Percentiles rank a stretch among this genome's conserved stretches.
Evolutionary conservation across 2,329 filamentous ascomycete species (phyloP).

Genomic region (Fusarium pseudocircinatum): DNA sequence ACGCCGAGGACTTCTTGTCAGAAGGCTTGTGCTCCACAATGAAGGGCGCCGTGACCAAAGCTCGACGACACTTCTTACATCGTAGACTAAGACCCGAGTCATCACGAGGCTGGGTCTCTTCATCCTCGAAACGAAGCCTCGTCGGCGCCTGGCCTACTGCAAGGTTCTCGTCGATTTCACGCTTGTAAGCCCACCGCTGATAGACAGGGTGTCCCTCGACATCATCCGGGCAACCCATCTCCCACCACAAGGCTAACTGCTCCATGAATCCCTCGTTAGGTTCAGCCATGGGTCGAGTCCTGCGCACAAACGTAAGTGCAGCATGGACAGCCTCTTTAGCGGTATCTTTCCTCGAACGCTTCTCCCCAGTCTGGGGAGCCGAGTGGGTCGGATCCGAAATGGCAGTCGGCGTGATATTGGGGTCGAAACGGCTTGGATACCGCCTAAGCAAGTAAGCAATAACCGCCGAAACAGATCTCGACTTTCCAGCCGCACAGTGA

Average conservation of each 20-base stretch:
- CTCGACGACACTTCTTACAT: conserved; percentile 90
- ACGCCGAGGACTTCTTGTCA: conserved; percentile 24
- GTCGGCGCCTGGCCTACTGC: conserved; percentile 83
- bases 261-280: conserved; percentile 93
- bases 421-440: conserved; percentile 63
- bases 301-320: conserved; percentile 75
- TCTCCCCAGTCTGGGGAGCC: conserved; percentile 11
- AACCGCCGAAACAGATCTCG: conserved; percentile 84
- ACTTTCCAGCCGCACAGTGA: conserved; percentile 93
- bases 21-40: conserved; percentile 69
- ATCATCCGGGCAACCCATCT: conserved; percentile 80
- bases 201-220: conserved; percentile 78
- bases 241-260: conserved; percentile 86
- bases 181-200: conserved; percentile 73
- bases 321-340: conserved; percentile 60
- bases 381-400: conserved; percentile 30
- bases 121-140: conserved; percentile 84
- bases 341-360: conserved; percentile 46
- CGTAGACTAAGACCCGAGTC: conserved; percentile 60
- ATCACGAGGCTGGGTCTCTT: conserved; percentile 58
- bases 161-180: conserved; percentile 66
- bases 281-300: conserved; percentile 80
- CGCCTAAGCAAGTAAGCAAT: conserved; percentile 86
- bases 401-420: conserved; percentile 47
- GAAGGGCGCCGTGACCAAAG: conserved; percentile 66